Base-by-base conservation (phyloP, 306 rosid species). In the Oxytropis ochrocephala region DNA sequence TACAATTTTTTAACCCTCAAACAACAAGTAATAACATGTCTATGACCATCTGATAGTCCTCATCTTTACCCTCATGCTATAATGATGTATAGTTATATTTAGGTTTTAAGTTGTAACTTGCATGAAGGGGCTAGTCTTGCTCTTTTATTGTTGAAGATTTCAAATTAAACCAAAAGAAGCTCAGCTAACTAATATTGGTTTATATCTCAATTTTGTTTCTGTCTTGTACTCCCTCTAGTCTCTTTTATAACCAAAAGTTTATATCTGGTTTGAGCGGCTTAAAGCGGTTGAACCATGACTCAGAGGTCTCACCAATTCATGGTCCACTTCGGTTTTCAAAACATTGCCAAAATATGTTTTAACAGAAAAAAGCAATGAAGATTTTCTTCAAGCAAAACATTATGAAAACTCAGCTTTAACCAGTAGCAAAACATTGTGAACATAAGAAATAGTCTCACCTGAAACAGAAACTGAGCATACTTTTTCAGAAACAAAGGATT, bases 381-480 rank as follows among this genome's bases (percentile, higher is more conserved):
- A 24, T 4, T 24, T 24, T 24, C 29, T 24, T 24, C 3, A 24
- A 24, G 29, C 3, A 46, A 49, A 64, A 18, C 58, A 54, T 46
- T 27, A 14, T 10, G 29, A 55, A 47, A 13, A 52, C 27, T 43
- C 59, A 24, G 29, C 29, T 24, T 24, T 24, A 24, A 24, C 29
- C 2, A 24, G 29, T 24, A 24, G 29, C 2, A 24, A 24, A n/a
- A 24, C 29, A 24, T 2, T 24, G 24, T 21, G 29, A 24, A 2
- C 29, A 24, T 24, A 24, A 3, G 8, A 14, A 55, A 11, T 39
- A 36, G 41, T 51, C 80, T 82, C 73, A 93, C 98, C 96, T 81
- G 90, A 46, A 58, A 54, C 74, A 93, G 87, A 82, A 86, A 82
- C 74, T 61, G 86, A 58, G 92, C 97, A 38, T 91, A 91, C 73